Conservation (phyloP, 2,329 filamentous ascomycete genomes). For the Fusarium tupiense region DNA sequence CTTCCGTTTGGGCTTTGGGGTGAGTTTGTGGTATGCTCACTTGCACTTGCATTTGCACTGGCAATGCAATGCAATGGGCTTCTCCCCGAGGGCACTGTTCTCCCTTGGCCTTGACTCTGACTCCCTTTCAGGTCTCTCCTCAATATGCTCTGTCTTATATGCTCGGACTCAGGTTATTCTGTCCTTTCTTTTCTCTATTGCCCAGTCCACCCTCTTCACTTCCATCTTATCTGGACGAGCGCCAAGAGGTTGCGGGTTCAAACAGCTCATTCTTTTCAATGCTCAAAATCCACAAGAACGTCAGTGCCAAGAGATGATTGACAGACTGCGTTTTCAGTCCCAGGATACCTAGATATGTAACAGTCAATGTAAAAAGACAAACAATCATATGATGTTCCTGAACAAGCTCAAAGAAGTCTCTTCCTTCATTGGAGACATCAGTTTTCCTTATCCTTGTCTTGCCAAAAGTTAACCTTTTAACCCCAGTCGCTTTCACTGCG, state of each 20-base stretch:
- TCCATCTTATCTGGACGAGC: not conserved
- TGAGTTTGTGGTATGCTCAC: not conserved
- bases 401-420: not conserved
- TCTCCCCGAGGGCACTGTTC: not conserved
- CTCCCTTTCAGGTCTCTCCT: constrained; percentile 7
- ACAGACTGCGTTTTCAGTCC: not conserved
- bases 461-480: constrained; percentile 1
- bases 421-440: not conserved
- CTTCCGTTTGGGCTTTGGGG: constrained; percentile 16
- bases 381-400: not conserved
- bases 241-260: constrained; percentile 11
- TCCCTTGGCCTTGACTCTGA: constrained; percentile 18
- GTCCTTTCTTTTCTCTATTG: not conserved
- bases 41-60: not conserved
- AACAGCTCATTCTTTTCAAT: not conserved
- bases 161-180: not conserved
- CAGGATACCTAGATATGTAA: not conserved
- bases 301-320: constrained; percentile 1
- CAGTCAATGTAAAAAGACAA: not conserved
- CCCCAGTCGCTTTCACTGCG: not conserved
- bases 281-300: constrained; percentile 3
- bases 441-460: constrained; percentile 3
- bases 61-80: not conserved
- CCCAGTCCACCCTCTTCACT: not conserved
- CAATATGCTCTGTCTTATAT: not conserved